Evolutionary conservation across 2,329 filamentous ascomycete genomes (phyloP).

Genomic region (Blastomyces gilchristii): DNA sequence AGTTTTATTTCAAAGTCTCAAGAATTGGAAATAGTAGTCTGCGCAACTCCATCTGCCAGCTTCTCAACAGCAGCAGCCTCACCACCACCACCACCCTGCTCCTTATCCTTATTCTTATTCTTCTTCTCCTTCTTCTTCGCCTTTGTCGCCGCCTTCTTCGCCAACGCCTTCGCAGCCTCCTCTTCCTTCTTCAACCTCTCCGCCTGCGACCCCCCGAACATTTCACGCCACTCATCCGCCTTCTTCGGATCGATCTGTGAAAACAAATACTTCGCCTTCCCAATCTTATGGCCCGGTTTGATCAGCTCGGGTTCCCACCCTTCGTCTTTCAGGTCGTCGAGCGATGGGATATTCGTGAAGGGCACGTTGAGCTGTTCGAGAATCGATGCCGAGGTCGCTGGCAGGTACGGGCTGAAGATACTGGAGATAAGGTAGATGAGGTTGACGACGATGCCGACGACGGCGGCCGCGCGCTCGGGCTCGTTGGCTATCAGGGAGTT

Average conservation of each 20-base stretch:
- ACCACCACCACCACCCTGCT: conserved; percentile 23
- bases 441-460: conserved; percentile 71
- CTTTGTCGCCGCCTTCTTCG: conserved; percentile 31
- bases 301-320: conserved; percentile 53
- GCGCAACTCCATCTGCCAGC: conserved; percentile 33
- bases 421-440: conserved; percentile 71
- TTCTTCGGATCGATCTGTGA: conserved; percentile 72
- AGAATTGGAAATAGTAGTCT: conserved; percentile 35
- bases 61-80: conserved; percentile 28
- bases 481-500: conserved; percentile 51
- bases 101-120: conserved; percentile 10
- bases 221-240: conserved; percentile 70
- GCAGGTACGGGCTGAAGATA: conserved; percentile 75
- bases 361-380: conserved; percentile 60
- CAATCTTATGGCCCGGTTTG: conserved; percentile 67
- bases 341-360: conserved; percentile 49
- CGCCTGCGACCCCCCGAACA: conserved; percentile 57
- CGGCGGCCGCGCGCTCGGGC: conserved; percentile 49
- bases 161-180: conserved; percentile 43
- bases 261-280: conserved; percentile 71
- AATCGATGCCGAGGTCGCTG: conserved; percentile 64
- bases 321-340: conserved; percentile 36
- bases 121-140: conserved; percentile 26
- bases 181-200: conserved; percentile 62
- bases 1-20: conserved; percentile 13